phyloP scores from a whole-genome alignment of 2,329 filamentous ascomycete genomes.

The Paraphoma sp. region DNA sequence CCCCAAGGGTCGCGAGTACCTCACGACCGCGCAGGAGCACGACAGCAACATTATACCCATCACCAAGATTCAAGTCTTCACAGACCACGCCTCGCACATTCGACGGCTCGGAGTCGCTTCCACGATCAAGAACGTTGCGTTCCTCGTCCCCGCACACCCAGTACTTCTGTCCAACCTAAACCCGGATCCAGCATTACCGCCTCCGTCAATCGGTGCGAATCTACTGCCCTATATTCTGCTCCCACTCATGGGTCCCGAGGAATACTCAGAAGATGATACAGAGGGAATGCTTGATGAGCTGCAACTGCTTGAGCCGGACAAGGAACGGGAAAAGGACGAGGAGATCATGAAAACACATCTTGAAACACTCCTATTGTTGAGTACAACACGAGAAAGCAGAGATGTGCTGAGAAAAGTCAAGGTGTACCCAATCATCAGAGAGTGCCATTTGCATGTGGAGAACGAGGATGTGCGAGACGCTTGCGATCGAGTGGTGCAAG shows the following conservation, averaged over 20 bases:
- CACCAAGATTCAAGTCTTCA: slow-evolving; percentile 92
- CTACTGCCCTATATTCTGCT: slow-evolving; percentile 88
- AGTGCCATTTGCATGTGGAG: slow-evolving; percentile 79
- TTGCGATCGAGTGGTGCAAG: slow-evolving; percentile 88
- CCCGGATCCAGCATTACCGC: slow-evolving; percentile 37
- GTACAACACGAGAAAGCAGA: slow-evolving; percentile 76
- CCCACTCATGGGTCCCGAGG: slow-evolving; percentile 86
- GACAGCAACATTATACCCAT: slow-evolving; percentile 82
- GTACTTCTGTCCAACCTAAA: slow-evolving; percentile 64
- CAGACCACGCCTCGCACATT: slow-evolving; percentile 83
- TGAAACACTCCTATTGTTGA: slow-evolving; percentile 84
- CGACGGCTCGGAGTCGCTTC: slow-evolving; percentile 93
- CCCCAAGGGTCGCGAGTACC: slow-evolving; percentile 74
- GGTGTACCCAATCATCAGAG: slow-evolving; percentile 88
- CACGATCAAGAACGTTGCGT: slow-evolving; percentile 92
- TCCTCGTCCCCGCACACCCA: slow-evolving; percentile 77
- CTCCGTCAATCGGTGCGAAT: slow-evolving; percentile 72
- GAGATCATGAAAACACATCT: slow-evolving; percentile 85
- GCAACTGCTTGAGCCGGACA: slow-evolving; percentile 88
- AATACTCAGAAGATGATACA: slow-evolving; percentile 86
- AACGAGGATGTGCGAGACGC: slow-evolving; percentile 82
- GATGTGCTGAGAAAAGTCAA: slow-evolving; percentile 77
- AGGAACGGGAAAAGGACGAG: slow-evolving; percentile 78
- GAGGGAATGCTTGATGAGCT: slow-evolving; percentile 87
- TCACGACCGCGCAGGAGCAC: slow-evolving; percentile 75